Conservation (phyloP, 2,329 filamentous ascomycete genomes). For the Atkinsonella texensis region DNA sequence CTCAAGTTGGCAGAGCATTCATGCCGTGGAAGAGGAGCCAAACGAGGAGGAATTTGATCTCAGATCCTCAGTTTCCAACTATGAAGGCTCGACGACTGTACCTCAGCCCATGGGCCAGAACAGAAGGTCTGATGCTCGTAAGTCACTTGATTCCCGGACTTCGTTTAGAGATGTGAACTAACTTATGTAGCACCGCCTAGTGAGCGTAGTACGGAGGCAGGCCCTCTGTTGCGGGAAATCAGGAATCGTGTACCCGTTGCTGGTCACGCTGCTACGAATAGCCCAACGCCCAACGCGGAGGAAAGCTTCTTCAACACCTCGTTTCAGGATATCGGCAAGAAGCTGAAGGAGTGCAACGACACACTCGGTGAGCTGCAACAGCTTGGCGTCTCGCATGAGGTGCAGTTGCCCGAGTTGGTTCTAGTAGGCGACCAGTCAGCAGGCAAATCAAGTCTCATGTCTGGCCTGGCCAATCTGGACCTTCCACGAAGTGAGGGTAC, state of each 20-base stretch:
- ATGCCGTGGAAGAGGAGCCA: neutral
- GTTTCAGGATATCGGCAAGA: conserved; percentile 44
- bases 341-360: conserved; percentile 53
- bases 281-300: conserved; percentile 15
- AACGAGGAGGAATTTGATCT: neutral
- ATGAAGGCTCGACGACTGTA: conserved; percentile 9
- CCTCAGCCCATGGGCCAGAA: conserved; percentile 15
- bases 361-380: conserved; percentile 56
- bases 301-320: conserved; percentile 31
- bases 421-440: conserved; percentile 77
- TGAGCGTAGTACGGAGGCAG: conserved; percentile 22
- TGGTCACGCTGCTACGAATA: conserved; percentile 7
- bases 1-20: neutral
- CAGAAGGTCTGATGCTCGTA: conserved; percentile 27
- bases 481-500: conserved; percentile 59
- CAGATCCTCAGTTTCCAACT: conserved; percentile 8
- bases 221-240: conserved; percentile 26
- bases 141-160: conserved; percentile 11
- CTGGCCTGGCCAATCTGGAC: conserved; percentile 55
- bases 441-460: conserved; percentile 63
- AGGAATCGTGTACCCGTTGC: conserved; percentile 16
- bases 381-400: conserved; percentile 59
- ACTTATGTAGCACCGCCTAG: conserved; percentile 23
- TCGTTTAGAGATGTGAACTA: conserved; percentile 2
- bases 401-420: conserved; percentile 66